Percentiles rank a stretch among this genome's conserved stretches.
phyloP scores from a whole-genome alignment of 176 grass and related monocot genomes.

The Thalia dealbata region DNA sequence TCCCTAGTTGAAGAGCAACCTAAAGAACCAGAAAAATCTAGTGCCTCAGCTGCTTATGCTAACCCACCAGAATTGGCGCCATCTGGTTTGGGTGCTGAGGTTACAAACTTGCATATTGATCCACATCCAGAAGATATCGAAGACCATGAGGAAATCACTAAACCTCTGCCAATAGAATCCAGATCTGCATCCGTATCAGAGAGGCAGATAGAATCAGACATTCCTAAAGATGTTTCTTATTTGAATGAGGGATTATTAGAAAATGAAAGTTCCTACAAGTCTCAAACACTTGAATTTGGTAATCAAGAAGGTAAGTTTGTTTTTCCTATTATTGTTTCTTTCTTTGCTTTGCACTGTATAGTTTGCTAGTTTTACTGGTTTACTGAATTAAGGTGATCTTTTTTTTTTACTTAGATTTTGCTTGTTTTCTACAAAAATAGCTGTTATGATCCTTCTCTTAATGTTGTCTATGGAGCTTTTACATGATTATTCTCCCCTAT shows the following conservation, averaged over 20 bases:
- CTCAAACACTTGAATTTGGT: constrained; percentile 36
- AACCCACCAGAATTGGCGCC: constrained; percentile 23
- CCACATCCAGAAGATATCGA: constrained; percentile 23
- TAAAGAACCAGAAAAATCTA: constrained; percentile 31
- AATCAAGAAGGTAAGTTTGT: constrained; percentile 43
- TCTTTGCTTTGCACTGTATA: not conserved
- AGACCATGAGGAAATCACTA: constrained; percentile 7
- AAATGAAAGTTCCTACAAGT: constrained; percentile 38
- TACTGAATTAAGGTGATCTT: not conserved
- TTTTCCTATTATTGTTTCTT: not conserved
- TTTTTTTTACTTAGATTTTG: too few species aligned
- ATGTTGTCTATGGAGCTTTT: too few species aligned
- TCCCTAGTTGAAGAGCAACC: constrained; percentile 36
- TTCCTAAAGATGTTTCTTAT: constrained; percentile 36
- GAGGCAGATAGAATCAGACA: constrained; percentile 35
- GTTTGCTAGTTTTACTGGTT: not conserved
- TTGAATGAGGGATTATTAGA: constrained; percentile 40
- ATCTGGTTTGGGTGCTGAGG: constrained; percentile 28
- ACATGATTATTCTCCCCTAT: too few species aligned
- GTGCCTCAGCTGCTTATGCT: constrained; percentile 18
- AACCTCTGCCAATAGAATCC: constrained; percentile 22
- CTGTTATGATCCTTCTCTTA: too few species aligned
- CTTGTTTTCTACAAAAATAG: too few species aligned
- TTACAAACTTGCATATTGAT: constrained; percentile 21
- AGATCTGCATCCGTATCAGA: constrained; percentile 30